Evolutionary conservation across 352 stramenopile species (phyloP).

Genomic region (Phytophthora quininea): DNA sequence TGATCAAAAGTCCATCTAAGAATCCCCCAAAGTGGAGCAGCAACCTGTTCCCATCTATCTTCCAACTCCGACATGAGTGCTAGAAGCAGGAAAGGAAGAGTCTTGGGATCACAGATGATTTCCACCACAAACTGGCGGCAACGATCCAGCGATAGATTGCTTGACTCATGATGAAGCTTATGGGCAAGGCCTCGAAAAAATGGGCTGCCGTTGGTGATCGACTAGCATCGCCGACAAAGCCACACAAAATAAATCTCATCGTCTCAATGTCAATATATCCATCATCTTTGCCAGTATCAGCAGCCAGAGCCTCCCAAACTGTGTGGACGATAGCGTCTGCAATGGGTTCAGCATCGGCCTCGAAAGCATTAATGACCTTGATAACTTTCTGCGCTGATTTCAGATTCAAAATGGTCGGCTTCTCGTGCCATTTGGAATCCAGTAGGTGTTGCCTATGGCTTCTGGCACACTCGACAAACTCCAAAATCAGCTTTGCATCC

Average conservation of each 20-base stretch:
- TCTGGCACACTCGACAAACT: conserved; percentile 39
- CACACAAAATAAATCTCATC: conserved; percentile 34
- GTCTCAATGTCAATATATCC: conserved; percentile 9
- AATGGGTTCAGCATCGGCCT: conserved; percentile 27
- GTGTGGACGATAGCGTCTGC: conserved; percentile 31
- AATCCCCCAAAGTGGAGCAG: conserved; percentile 37
- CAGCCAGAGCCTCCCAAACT: conserved; percentile 28
- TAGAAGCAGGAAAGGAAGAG: conserved; percentile 35
- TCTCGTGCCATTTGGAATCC: conserved; percentile 18
- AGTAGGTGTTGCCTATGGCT: conserved; percentile 14
- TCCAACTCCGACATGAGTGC: conserved; percentile 8
- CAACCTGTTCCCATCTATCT: background rate
- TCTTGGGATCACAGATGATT: conserved; percentile 36
- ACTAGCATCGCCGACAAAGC: conserved; percentile 25
- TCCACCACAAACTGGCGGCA: conserved; percentile 24
- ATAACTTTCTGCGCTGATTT: conserved; percentile 35
- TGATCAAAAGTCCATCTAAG: conserved; percentile 32
- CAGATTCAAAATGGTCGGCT: conserved; percentile 25
- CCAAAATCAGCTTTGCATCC: conserved; percentile 30
- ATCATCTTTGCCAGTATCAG: background rate
- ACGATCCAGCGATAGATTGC: conserved; percentile 3
- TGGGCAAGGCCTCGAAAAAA: conserved; percentile 31
- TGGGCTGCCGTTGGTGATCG: conserved; percentile 15
- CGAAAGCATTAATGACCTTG: conserved; percentile 25
- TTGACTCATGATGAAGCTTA: too few species aligned